phyloP scores from a whole-genome alignment of 495 filamentous ascomycete species.

The Darksidea phi region DNA sequence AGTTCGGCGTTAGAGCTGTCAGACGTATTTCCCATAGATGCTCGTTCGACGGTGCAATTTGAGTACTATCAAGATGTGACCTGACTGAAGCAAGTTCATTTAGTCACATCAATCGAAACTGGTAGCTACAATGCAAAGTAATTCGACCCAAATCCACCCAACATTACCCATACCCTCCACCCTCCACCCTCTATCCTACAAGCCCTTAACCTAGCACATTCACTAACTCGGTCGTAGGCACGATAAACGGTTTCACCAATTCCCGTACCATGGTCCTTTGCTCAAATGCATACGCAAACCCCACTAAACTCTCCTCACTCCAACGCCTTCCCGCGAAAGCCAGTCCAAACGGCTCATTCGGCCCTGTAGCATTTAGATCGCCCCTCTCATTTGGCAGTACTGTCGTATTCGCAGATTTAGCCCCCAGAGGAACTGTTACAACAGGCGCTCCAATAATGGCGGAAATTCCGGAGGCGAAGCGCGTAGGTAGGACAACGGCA shows the following conservation, averaged over 20 bases:
- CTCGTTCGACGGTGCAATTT: too few relatives aligned
- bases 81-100: too few relatives aligned
- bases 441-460: slow-evolving; percentile 53
- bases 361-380: slow-evolving; percentile 47
- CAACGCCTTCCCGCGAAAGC: slow-evolving; percentile 58
- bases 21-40: too few relatives aligned
- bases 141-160: too few relatives aligned
- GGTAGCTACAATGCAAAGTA: too few relatives aligned
- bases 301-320: slow-evolving; percentile 57
- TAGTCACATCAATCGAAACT: too few relatives aligned
- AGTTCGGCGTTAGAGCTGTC: too few relatives aligned
- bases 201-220: slow-evolving; percentile 38
- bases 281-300: slow-evolving; percentile 68
- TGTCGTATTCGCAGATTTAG: slow-evolving; percentile 49
- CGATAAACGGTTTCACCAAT: slow-evolving; percentile 50
- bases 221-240: slow-evolving; percentile 46
- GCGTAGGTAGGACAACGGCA: slow-evolving; percentile 54
- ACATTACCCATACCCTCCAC: too few relatives aligned
- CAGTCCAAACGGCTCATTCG: slow-evolving; percentile 58
- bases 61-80: too few relatives aligned
- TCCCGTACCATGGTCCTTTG: slow-evolving; percentile 57
- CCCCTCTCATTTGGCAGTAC: slow-evolving; percentile 45
- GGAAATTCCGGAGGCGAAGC: slow-evolving; percentile 46
- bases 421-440: slow-evolving; percentile 56
- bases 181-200: too few relatives aligned